Conservation (phyloP, 371 early-diverging fungal species). For the Circinella umbellata region DNA sequence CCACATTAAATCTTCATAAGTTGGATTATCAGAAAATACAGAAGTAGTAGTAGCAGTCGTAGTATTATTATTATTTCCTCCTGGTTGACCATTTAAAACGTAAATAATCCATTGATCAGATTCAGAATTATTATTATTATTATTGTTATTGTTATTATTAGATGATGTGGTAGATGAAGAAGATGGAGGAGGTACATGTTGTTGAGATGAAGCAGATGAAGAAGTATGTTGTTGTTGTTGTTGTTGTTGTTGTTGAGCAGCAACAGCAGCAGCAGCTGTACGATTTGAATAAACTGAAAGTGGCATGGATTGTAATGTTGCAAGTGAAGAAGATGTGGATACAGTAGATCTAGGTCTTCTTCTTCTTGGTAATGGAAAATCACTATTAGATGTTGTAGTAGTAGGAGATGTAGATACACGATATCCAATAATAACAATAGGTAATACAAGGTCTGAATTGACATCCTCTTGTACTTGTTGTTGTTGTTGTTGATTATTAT, state of each 20-base stretch:
- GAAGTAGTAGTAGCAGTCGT: background rate
- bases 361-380: slow-evolving; percentile 8
- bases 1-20: slow-evolving; percentile 66
- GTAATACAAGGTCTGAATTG: slow-evolving; percentile 11
- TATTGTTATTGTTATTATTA: background rate
- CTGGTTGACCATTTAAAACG: slow-evolving; percentile 30
- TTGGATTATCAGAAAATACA: slow-evolving; percentile 38
- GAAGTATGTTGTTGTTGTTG: slow-evolving; percentile 4
- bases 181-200: background rate
- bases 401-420: slow-evolving; percentile 20
- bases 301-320: slow-evolving; percentile 34
- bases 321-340: slow-evolving; percentile 32
- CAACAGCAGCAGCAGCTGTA: slow-evolving; percentile 7
- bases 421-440: slow-evolving; percentile 30
- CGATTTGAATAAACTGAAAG: slow-evolving; percentile 29
- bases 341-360: slow-evolving; percentile 29
- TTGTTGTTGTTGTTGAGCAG: slow-evolving; percentile 12
- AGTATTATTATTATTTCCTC: background rate
- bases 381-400: slow-evolving; percentile 5
- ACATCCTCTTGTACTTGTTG: background rate
- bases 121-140: slow-evolving; percentile 12
- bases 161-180: background rate
- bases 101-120: slow-evolving; percentile 46
- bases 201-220: slow-evolving; percentile 6
- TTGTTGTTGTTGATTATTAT: background rate